Conservation (phyloP, 1,284 basidiomycete genomes). For the Phlebopus sp. region DNA sequence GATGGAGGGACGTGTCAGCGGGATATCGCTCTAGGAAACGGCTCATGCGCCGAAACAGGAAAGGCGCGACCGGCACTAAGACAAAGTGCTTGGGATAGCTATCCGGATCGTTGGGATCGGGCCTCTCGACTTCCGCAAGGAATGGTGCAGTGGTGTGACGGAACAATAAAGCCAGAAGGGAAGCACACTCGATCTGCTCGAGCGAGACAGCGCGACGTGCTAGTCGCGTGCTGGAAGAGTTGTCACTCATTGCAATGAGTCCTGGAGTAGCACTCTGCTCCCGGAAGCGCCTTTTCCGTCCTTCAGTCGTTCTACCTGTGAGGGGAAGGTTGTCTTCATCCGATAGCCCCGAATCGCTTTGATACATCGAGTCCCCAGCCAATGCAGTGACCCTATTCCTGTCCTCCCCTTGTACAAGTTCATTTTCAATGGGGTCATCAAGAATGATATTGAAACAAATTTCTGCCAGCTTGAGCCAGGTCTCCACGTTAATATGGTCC, state of each 20-base stretch:
- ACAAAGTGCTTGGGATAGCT: conserved; percentile 20
- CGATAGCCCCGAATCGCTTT: conserved; percentile 25
- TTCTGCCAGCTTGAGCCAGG: conserved; percentile 70
- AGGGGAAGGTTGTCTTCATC: conserved; percentile 30
- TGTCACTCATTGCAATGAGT: conserved; percentile 16
- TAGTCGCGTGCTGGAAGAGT: conserved; percentile 13
- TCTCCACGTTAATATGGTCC: conserved; percentile 63
- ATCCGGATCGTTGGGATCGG: conserved; percentile 19
- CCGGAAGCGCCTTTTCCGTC: conserved; percentile 24
- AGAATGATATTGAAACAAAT: conserved; percentile 78
- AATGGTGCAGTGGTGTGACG: conserved; percentile 57
- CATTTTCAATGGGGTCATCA: conserved; percentile 55
- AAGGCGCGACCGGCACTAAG: conserved; percentile 37
- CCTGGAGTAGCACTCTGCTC: conserved; percentile 23
- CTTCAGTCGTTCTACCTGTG: conserved; percentile 23
- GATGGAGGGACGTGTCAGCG: conserved; percentile 70
- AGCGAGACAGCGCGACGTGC: conserved; percentile 40
- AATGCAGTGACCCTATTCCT: conserved; percentile 18
- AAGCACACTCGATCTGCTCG: conserved; percentile 70
- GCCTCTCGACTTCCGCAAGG: conserved; percentile 35
- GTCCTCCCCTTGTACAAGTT: conserved; percentile 32
- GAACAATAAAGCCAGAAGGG: conserved; percentile 66
- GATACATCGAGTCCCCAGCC: conserved; percentile 28
- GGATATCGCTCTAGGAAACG: conserved; percentile 67
- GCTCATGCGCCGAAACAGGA: conserved; percentile 61